Conservation (phyloP, 345 rosid species). For the Aurinia saxatilis region DNA sequence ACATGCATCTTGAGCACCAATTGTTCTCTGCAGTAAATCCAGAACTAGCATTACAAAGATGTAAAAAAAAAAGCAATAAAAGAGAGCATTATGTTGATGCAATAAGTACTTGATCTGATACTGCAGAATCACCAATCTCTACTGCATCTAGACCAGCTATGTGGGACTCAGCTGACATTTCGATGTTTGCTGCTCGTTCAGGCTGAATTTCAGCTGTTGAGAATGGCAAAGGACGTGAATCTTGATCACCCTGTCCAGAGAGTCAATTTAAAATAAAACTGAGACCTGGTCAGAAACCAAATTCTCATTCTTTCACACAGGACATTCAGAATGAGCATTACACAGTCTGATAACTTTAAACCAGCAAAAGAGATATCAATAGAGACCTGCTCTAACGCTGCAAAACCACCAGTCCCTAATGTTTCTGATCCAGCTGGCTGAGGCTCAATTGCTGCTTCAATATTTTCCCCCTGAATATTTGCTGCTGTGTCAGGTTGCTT, state of each 20-base stretch:
- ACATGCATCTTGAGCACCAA: slow-evolving; percentile 13
- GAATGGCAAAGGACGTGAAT: slow-evolving; percentile 13
- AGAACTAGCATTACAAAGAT: slow-evolving; percentile 4
- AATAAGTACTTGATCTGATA: slow-evolving; percentile 15
- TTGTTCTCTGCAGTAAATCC: background rate
- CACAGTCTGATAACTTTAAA: background rate
- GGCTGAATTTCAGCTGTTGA: slow-evolving; percentile 17
- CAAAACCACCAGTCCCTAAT: slow-evolving; percentile 12
- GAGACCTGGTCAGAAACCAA: slow-evolving; percentile 11
- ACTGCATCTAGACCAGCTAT: slow-evolving; percentile 11
- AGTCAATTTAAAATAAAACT: slow-evolving; percentile 1
- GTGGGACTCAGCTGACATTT: slow-evolving; percentile 17
- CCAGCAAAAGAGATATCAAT: background rate
- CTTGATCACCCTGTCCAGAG: slow-evolving; percentile 17
- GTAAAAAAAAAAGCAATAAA: background rate
- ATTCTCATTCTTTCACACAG: background rate
- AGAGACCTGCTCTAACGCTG: slow-evolving; percentile 21
- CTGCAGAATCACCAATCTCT: slow-evolving; percentile 11
- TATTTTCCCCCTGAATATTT: background rate
- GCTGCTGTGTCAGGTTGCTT: slow-evolving; percentile 3
- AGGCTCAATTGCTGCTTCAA: background rate
- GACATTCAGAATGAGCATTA: background rate
- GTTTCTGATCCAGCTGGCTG: slow-evolving; percentile 13
- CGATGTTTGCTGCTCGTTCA: background rate
- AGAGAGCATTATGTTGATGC: background rate